Conservation (phyloP, 345 rosid genomes). For the Citrus maxima region DNA sequence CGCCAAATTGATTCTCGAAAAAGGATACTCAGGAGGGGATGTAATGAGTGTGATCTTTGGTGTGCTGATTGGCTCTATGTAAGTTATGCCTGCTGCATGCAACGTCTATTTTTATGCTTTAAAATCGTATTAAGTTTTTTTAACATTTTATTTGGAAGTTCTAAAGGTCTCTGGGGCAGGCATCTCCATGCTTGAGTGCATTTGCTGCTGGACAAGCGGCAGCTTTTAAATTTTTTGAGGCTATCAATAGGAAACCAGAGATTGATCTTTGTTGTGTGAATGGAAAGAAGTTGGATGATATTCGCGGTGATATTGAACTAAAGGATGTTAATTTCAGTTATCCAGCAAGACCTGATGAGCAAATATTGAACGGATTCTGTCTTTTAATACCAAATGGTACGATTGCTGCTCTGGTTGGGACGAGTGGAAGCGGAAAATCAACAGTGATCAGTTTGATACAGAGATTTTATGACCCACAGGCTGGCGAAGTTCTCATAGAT, state of each 20-base stretch:
- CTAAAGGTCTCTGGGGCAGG: slow-evolving; percentile 66
- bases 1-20: slow-evolving; percentile 51
- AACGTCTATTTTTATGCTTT: not conserved
- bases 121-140: not conserved
- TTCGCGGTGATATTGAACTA: slow-evolving; percentile 55
- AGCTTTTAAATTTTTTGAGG: slow-evolving; percentile 62
- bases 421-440: slow-evolving; percentile 74
- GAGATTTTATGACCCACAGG: slow-evolving; percentile 67
- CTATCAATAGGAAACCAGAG: slow-evolving; percentile 47
- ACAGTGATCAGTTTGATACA: slow-evolving; percentile 62
- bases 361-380: slow-evolving; percentile 47
- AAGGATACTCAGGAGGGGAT: slow-evolving; percentile 56
- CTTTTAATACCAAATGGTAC: slow-evolving; percentile 50
- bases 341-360: slow-evolving; percentile 61
- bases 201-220: slow-evolving; percentile 70
- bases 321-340: slow-evolving; percentile 56
- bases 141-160: not conserved
- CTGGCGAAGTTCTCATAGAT: slow-evolving; percentile 54
- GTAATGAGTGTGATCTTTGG: slow-evolving; percentile 54
- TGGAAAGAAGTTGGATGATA: slow-evolving; percentile 39
- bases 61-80: slow-evolving; percentile 56
- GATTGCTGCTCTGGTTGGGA: slow-evolving; percentile 67
- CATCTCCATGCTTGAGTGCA: slow-evolving; percentile 50
- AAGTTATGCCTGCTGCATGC: slow-evolving; percentile 18
- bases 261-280: slow-evolving; percentile 46